These are phyloP conservation scores for Sonneratia alba DNA, from an alignment of 345 rosid genomes.

Conservation along the genomic window DNA sequence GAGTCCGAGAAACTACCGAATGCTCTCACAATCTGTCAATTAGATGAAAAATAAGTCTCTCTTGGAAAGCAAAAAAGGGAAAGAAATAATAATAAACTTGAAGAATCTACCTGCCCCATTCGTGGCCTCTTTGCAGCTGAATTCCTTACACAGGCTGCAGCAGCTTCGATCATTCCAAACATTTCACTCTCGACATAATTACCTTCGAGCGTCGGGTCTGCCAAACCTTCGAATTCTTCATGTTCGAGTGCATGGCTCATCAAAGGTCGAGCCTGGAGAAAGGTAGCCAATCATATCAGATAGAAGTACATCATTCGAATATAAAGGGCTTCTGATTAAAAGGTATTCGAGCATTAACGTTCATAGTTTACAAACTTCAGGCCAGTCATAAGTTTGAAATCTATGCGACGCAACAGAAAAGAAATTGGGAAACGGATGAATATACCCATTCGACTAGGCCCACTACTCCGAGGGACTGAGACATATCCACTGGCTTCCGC, in stretches of 20 bases:
- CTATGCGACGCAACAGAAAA: background rate
- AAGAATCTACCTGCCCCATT: constrained; percentile 2
- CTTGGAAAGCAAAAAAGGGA: too few relatives aligned
- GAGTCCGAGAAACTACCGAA: constrained; percentile 45
- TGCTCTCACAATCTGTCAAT: constrained; percentile 30
- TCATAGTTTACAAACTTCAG: too few relatives aligned
- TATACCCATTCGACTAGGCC: constrained; percentile 95
- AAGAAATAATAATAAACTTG: too few relatives aligned
- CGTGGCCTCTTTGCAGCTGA: constrained; percentile 5
- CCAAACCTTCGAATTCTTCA: background rate
- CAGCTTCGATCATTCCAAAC: background rate
- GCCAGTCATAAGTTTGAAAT: too few relatives aligned
- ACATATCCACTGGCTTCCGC: constrained; percentile 76
- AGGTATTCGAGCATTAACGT: too few relatives aligned
- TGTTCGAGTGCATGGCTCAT: constrained; percentile 1
- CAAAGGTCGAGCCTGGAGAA: constrained; percentile 10
- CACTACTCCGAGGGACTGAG: constrained; percentile 82
- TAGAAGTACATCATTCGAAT: background rate
- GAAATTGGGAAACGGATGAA: background rate
- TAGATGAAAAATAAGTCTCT: too few relatives aligned
- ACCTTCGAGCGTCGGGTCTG: background rate
- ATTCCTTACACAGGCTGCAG: constrained; percentile 3
- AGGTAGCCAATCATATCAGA: background rate
- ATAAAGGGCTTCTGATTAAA: too few relatives aligned
- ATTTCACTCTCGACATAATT: constrained; percentile 6